A percentile compares a stretch with the other conserved stretches of the same genome.
Evolutionary conservation across 2,329 filamentous ascomycete species (phyloP).

Genomic region (Daldinia sp.): DNA sequence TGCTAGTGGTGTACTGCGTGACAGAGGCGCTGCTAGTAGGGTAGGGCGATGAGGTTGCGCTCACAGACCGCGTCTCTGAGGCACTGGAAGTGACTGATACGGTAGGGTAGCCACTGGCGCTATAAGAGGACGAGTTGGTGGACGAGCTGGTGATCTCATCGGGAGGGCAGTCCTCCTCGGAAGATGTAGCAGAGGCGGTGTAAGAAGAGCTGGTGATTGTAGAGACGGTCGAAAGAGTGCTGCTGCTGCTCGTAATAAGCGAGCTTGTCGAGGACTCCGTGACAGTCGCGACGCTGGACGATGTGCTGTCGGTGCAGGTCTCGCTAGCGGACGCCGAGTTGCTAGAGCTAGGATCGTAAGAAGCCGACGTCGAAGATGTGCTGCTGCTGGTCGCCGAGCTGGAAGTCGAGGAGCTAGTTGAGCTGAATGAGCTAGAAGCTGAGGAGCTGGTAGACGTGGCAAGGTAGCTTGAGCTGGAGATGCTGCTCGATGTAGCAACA

Average conservation of each 20-base stretch:
- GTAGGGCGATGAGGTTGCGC: slow-evolving; percentile 10
- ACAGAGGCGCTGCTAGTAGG: slow-evolving; percentile 16
- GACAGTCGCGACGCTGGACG: slow-evolving; percentile 10
- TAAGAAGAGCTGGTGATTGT: slow-evolving; percentile 17
- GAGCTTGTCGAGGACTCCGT: slow-evolving; percentile 19
- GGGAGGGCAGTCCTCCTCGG: slow-evolving; percentile 19
- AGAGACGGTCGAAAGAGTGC: background rate
- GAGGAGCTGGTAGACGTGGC: background rate
- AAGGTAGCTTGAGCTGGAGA: background rate
- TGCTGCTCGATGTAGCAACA: background rate
- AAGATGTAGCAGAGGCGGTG: slow-evolving; percentile 22
- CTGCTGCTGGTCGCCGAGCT: slow-evolving; percentile 8
- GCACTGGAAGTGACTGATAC: slow-evolving; percentile 13
- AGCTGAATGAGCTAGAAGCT: too few species aligned
- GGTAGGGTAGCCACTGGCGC: slow-evolving; percentile 13
- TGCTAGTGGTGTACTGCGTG: slow-evolving; percentile 41
- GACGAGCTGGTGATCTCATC: slow-evolving; percentile 30
- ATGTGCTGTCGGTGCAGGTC: slow-evolving; percentile 22
- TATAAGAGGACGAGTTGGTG: slow-evolving; percentile 15
- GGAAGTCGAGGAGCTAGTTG: slow-evolving; percentile 6
- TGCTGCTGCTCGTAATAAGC: slow-evolving; percentile 15
- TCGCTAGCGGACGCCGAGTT: slow-evolving; percentile 7
- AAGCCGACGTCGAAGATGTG: background rate
- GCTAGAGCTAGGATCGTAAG: slow-evolving; percentile 10
- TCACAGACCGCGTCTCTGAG: background rate